Conservation (phyloP, 2,329 filamentous ascomycete genomes). For the Aspergillus eucalypticola region DNA sequence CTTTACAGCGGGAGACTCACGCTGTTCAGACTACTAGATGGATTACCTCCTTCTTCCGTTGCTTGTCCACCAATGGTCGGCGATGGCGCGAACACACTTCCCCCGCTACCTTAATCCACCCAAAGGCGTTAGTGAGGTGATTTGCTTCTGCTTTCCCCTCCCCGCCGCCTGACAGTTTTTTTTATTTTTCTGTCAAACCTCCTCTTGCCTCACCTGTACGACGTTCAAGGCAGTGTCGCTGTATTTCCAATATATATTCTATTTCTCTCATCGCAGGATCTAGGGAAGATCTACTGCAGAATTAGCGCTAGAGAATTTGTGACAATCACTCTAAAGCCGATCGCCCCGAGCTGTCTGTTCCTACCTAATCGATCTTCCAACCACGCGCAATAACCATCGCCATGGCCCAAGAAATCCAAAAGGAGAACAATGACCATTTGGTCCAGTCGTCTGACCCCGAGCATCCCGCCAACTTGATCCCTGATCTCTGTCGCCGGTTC, state of each 20-base stretch:
- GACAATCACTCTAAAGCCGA: neutral
- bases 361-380: slow-evolving; percentile 4
- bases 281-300: neutral
- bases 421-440: slow-evolving; percentile 53
- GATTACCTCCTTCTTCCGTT: neutral
- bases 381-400: slow-evolving; percentile 12
- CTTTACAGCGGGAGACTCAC: too few relatives aligned
- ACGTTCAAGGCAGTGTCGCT: neutral
- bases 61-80: slow-evolving; percentile 4
- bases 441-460: slow-evolving; percentile 67
- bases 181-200: slow-evolving; percentile 4
- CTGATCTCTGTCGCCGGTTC: slow-evolving; percentile 89
- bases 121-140: slow-evolving; percentile 1
- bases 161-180: slow-evolving; percentile 3
- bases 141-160: slow-evolving; percentile 1
- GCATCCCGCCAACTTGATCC: slow-evolving; percentile 94
- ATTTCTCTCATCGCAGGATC: neutral
- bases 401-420: slow-evolving; percentile 27
- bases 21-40: too few relatives aligned
- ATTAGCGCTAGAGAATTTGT: neutral
- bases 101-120: slow-evolving; percentile 10
- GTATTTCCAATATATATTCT: neutral
- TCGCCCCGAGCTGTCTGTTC: neutral
- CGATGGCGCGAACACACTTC: slow-evolving; percentile 8
- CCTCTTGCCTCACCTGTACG: neutral